phyloP scores from a whole-genome alignment of 1,139 yeast genomes.

The Candida sp. region DNA sequence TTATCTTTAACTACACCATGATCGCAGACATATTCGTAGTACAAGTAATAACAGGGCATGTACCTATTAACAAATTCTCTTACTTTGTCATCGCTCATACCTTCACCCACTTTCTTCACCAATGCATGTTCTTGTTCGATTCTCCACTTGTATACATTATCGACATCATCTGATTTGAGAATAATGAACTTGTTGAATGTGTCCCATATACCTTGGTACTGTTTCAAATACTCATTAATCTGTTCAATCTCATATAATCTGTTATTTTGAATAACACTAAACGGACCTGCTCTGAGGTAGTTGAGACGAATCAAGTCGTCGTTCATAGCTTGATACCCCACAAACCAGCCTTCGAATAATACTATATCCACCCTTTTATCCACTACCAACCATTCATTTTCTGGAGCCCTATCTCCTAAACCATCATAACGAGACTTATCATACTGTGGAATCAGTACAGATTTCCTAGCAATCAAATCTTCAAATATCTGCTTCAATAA shows the following conservation, averaged over 20 bases:
- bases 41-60: slow-evolving; percentile 80
- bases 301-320: slow-evolving; percentile 15
- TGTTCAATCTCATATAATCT: slow-evolving; percentile 26
- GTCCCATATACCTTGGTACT: slow-evolving; percentile 58
- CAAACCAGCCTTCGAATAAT: slow-evolving; percentile 93
- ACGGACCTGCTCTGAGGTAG: slow-evolving; percentile 17
- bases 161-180: slow-evolving; percentile 50
- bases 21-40: slow-evolving; percentile 43
- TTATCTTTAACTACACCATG: slow-evolving; percentile 5
- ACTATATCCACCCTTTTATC: slow-evolving; percentile 54
- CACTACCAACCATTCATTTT: slow-evolving; percentile 32
- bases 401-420: slow-evolving; percentile 67
- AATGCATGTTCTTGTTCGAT: slow-evolving; percentile 77
- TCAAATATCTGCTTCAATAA: slow-evolving; percentile 15
- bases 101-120: slow-evolving; percentile 52
- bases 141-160: slow-evolving; percentile 79
- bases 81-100: slow-evolving; percentile 80
- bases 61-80: slow-evolving; percentile 70
- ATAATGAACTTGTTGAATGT: slow-evolving; percentile 60
- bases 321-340: slow-evolving; percentile 59
- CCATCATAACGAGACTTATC: slow-evolving; percentile 78
- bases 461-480: slow-evolving; percentile 9
- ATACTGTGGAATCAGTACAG: slow-evolving; percentile 58
- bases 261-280: slow-evolving; percentile 19
- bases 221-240: slow-evolving; percentile 47